Evolutionary conservation across 306 rosid species (phyloP).

Genomic region (Medicago lupulina): DNA sequence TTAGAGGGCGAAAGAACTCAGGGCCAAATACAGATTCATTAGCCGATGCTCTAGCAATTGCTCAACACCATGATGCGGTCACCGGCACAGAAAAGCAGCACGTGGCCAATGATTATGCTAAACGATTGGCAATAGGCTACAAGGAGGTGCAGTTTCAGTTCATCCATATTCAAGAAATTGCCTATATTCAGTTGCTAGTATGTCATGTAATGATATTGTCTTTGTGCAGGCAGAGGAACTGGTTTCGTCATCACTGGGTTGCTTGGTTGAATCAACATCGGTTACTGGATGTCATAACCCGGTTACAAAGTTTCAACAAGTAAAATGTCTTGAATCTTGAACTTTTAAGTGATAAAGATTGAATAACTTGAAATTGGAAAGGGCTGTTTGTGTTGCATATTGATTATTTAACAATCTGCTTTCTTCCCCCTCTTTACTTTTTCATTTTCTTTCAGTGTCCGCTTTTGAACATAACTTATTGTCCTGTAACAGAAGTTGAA

Average conservation of each 20-base stretch:
- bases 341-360: conserved; percentile 24
- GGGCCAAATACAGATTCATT: conserved; percentile 76
- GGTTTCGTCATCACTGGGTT: conserved; percentile 72
- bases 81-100: conserved; percentile 89
- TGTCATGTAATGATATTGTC: conserved; percentile 32
- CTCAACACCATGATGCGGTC: conserved; percentile 94
- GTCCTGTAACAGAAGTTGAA: conserved; percentile 80
- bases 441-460: conserved; percentile 54
- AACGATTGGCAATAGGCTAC: conserved; percentile 79
- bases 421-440: conserved; percentile 2
- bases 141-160: conserved; percentile 56
- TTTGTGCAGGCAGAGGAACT: conserved; percentile 69
- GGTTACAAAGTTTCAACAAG: conserved; percentile 70
- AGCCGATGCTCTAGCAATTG: conserved; percentile 91
- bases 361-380: background rate
- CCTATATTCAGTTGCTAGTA: conserved; percentile 3
- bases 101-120: conserved; percentile 83
- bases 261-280: conserved; percentile 51
- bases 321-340: conserved; percentile 43
- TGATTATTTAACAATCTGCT: conserved; percentile 18
- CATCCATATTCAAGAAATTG: conserved; percentile 35
- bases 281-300: conserved; percentile 49
- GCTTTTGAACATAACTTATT: conserved; percentile 61
- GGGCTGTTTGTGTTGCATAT: background rate
- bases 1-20: conserved; percentile 56